phyloP scores from a whole-genome alignment of 371 early-diverging fungal species.

The Syncephalastrum contaminatum region DNA sequence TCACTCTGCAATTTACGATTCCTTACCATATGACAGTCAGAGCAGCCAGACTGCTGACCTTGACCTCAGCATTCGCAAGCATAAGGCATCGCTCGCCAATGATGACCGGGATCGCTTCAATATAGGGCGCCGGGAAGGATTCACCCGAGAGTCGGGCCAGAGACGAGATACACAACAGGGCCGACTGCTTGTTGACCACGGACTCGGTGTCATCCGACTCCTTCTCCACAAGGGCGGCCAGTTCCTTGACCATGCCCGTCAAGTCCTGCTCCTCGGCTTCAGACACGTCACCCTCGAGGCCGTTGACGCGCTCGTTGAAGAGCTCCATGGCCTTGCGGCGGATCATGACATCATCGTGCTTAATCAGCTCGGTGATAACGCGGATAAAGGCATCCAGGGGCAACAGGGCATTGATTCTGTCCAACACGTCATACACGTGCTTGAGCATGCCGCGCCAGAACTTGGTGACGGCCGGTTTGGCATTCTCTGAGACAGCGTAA shows the following conservation, averaged over 20 bases:
- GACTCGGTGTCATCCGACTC: slow-evolving; percentile 48
- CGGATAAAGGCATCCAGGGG: slow-evolving; percentile 72
- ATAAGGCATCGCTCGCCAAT: slow-evolving; percentile 57
- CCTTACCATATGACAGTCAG: slow-evolving; percentile 62
- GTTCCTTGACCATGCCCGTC: slow-evolving; percentile 45
- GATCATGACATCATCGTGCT: slow-evolving; percentile 65
- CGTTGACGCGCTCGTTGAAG: slow-evolving; percentile 68
- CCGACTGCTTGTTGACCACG: slow-evolving; percentile 76
- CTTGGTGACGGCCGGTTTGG: slow-evolving; percentile 41
- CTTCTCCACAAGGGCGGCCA: slow-evolving; percentile 47
- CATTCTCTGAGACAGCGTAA: slow-evolving; percentile 34
- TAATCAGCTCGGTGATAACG: slow-evolving; percentile 66
- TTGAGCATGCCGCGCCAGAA: slow-evolving; percentile 64
- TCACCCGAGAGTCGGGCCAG: slow-evolving; percentile 69
- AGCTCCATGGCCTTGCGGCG: slow-evolving; percentile 82
- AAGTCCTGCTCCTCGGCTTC: slow-evolving; percentile 42
- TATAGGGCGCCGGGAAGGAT: slow-evolving; percentile 61
- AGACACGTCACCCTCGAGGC: slow-evolving; percentile 44
- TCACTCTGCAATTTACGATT: neutral
- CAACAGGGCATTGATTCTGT: slow-evolving; percentile 74
- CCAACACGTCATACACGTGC: slow-evolving; percentile 72
- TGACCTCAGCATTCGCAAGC: slow-evolving; percentile 57
- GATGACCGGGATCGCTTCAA: slow-evolving; percentile 56
- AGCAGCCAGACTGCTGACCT: slow-evolving; percentile 72
- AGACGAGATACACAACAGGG: slow-evolving; percentile 75